Base-by-base conservation (phyloP, 257 asterid genomes). In the Penstemon newberryi region DNA sequence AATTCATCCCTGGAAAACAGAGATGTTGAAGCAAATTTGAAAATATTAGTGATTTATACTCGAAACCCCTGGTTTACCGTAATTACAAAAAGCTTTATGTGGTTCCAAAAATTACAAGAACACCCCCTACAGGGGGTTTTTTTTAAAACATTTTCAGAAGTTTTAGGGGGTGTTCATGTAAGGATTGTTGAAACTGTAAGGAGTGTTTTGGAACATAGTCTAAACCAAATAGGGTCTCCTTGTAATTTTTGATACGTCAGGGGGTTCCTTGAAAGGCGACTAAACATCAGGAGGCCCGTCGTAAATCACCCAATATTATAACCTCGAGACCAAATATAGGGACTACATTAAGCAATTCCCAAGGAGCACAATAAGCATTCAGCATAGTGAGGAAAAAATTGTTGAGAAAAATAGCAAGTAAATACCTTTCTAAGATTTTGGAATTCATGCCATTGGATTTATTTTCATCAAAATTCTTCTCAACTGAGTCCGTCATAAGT, bases 391-490 rank as follows among this genome's bases (percentile, higher is more conserved):
- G 42, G 40, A 33, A 12, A 69, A 57, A 9, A 33, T 61, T 2
- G 18, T 47, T 33, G 66, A 63, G 66, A 60, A 76, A 81, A 57
- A 68, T 37, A 57, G 62, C 9, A 45, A 58, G 39, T 54, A 18
- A 62, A 52, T 82, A 84, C 96, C 85, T 81, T 66, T 69, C 76
- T 8, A 73, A 19, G 33, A 51, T 75, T 69, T 65, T 73, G 63
- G 61, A 42, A 65, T 83, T 79, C 60, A 15, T 61, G 69, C 42
- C 46, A 43, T 36, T 62, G 52, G 60, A 66, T 53, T 73, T 42
- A 19, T 60, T 60, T 56, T 77, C 67, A 10, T 37, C 65, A 25
- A 50, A 44, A 73, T 59, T 70, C 59, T 64, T 67, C 72, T 66
- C 74, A 52, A 46, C 41, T 41, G 56, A 54, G 42, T 64, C 78